phyloP scores from a whole-genome alignment of 2,329 filamentous ascomycete genomes.

The Paradendryphiella salina region DNA sequence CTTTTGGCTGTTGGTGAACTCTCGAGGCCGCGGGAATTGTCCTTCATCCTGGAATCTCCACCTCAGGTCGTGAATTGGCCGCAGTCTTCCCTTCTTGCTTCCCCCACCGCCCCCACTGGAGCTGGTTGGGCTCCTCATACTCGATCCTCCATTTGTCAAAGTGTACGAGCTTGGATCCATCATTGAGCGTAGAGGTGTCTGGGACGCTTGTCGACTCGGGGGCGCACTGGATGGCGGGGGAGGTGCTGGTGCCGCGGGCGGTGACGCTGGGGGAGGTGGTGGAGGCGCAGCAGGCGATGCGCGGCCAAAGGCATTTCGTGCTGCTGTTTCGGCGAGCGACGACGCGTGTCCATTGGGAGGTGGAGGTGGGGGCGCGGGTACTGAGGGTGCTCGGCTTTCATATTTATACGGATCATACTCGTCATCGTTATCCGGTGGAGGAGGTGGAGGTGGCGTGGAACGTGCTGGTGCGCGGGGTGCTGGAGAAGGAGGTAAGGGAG shows the following conservation, averaged over 20 bases:
- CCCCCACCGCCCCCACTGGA: constrained; percentile 21
- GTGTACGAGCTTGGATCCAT: constrained; percentile 79
- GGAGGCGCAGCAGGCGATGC: constrained; percentile 49
- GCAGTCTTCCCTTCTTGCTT: constrained; percentile 39
- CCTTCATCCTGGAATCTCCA: constrained; percentile 87
- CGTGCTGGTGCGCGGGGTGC: constrained; percentile 29
- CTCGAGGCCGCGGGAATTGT: constrained; percentile 80
- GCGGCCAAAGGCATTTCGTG: constrained; percentile 60
- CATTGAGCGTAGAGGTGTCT: constrained; percentile 61
- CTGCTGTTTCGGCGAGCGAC: constrained; percentile 62
- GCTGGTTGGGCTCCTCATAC: constrained; percentile 28
- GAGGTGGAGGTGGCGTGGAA: constrained; percentile 30
- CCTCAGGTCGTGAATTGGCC: constrained; percentile 73
- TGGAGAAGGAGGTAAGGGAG: constrained; percentile 19
- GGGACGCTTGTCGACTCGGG: constrained; percentile 41
- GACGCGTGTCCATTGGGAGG: constrained; percentile 47
- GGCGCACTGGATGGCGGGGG: constrained; percentile 42
- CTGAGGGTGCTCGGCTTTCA: constrained; percentile 41
- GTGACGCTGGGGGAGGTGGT: constrained; percentile 52
- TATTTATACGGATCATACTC: constrained; percentile 50
- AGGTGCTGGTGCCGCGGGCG: constrained; percentile 51
- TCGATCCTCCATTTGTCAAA: constrained; percentile 48
- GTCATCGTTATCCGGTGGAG: constrained; percentile 29
- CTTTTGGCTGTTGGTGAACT: constrained; percentile 73
- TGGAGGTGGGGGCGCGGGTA: constrained; percentile 55